Evolutionary conservation across 2,329 filamentous ascomycete genomes (phyloP).

Genomic region (Aspergillus transmontanensis): DNA sequence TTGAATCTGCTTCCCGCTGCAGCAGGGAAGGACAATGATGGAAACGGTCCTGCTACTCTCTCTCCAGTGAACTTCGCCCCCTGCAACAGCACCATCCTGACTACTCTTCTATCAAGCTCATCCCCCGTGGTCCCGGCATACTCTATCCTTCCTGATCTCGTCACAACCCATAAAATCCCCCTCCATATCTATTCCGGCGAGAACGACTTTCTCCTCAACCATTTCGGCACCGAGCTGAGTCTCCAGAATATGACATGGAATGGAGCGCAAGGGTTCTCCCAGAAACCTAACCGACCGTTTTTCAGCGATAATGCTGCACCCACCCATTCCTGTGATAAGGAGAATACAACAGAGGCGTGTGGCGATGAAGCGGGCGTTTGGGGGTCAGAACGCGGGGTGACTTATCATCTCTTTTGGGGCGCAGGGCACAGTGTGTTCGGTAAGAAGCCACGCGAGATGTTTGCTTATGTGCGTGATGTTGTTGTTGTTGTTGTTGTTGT

Average conservation of each 20-base stretch:
- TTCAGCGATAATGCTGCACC: slow-evolving; percentile 29
- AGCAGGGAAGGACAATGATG: neutral
- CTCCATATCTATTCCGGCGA: slow-evolving; percentile 43
- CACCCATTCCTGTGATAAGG: neutral
- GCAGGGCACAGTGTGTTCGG: slow-evolving; percentile 39
- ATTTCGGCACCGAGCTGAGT: slow-evolving; percentile 38
- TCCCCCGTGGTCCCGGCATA: slow-evolving; percentile 35
- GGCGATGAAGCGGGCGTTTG: slow-evolving; percentile 28
- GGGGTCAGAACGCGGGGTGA: slow-evolving; percentile 37
- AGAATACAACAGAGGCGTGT: neutral
- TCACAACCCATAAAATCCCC: slow-evolving; percentile 34
- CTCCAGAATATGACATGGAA: slow-evolving; percentile 47
- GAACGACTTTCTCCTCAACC: slow-evolving; percentile 42
- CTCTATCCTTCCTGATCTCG: slow-evolving; percentile 33
- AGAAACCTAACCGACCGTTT: slow-evolving; percentile 26
- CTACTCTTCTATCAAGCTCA: slow-evolving; percentile 23
- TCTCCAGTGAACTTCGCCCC: slow-evolving; percentile 20
- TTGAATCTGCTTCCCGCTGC: slow-evolving; percentile 29
- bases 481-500: slow-evolving; percentile 32
- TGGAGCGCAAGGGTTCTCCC: slow-evolving; percentile 39
- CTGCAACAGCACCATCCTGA: slow-evolving; percentile 36
- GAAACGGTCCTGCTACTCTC: neutral
- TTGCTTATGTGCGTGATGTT: slow-evolving; percentile 38
- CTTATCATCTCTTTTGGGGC: slow-evolving; percentile 38
- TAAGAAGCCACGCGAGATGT: slow-evolving; percentile 36